Conservation (phyloP, 2,329 filamentous ascomycete species). For the Fusarium citri region DNA sequence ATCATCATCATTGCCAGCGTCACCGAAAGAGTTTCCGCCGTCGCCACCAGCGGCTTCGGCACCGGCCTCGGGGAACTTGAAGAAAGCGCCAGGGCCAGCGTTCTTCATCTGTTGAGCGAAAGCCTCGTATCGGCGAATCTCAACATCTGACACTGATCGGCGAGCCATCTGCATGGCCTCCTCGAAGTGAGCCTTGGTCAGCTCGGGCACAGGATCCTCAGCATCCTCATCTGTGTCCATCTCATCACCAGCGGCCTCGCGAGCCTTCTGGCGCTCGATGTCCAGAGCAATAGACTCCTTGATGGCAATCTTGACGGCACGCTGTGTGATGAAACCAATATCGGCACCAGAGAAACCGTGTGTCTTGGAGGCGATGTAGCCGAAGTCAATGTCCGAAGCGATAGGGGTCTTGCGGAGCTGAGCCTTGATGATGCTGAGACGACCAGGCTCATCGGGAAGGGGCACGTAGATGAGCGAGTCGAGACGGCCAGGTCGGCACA, state of each 20-base stretch:
- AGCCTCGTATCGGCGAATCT: slow-evolving; percentile 97
- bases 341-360: slow-evolving; percentile 99
- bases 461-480: slow-evolving; percentile 99
- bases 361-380: slow-evolving; percentile 95
- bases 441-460: slow-evolving; percentile 90
- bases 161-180: slow-evolving; percentile 97
- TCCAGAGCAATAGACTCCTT: slow-evolving; percentile 93
- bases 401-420: slow-evolving; percentile 99
- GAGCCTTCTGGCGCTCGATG: slow-evolving; percentile 90
- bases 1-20: slow-evolving; percentile 93
- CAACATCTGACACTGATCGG: slow-evolving; percentile 93
- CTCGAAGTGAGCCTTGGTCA: slow-evolving; percentile 97
- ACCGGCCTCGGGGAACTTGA: slow-evolving; percentile 90
- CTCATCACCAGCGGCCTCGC: slow-evolving; percentile 85
- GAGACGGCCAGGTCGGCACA: slow-evolving; percentile 98
- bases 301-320: slow-evolving; percentile 98
- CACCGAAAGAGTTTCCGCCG: slow-evolving; percentile 76
- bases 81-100: slow-evolving; percentile 92
- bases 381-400: slow-evolving; percentile 84
- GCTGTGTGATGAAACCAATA: slow-evolving; percentile 98
- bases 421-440: slow-evolving; percentile 89
- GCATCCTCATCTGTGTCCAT: slow-evolving; percentile 76
- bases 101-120: slow-evolving; percentile 99
- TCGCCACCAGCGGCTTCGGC: slow-evolving; percentile 69
- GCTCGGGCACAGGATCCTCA: slow-evolving; percentile 94